These are phyloP conservation scores for Claviceps monticola DNA, from an alignment of 2,329 filamentous ascomycete genomes.

Conservation along the genomic window DNA sequence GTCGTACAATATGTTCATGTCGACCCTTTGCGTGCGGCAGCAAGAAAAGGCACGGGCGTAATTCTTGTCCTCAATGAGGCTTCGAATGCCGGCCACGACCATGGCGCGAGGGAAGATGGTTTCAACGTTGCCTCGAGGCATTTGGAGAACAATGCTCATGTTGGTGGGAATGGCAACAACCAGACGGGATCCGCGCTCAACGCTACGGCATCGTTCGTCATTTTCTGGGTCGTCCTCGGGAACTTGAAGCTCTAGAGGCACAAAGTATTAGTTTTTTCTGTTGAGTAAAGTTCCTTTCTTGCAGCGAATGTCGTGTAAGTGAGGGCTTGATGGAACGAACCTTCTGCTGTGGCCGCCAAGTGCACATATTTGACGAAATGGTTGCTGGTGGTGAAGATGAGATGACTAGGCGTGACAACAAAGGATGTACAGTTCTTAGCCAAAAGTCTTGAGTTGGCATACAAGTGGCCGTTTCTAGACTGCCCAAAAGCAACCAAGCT, in stretches of 20 bases:
- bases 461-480: conserved; percentile 63
- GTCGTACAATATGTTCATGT: conserved; percentile 96
- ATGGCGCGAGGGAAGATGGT: conserved; percentile 88
- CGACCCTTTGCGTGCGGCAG: conserved; percentile 84
- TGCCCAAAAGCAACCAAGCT: conserved; percentile 44
- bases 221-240: conserved; percentile 79
- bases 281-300: neutral
- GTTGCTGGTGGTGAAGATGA: conserved; percentile 85
- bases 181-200: conserved; percentile 77
- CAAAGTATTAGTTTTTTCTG: neutral
- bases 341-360: conserved; percentile 45
- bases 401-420: conserved; percentile 61
- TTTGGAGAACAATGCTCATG: conserved; percentile 78
- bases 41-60: conserved; percentile 76
- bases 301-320: neutral
- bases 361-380: conserved; percentile 93
- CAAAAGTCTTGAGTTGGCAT: conserved; percentile 59
- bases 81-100: conserved; percentile 78
- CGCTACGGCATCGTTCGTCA: conserved; percentile 81
- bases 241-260: conserved; percentile 56
- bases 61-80: conserved; percentile 63
- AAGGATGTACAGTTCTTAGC: conserved; percentile 90
- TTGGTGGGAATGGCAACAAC: conserved; percentile 81
- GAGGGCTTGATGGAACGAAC: conserved; percentile 26
- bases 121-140: conserved; percentile 91